Evolutionary conservation across 2,329 filamentous ascomycete genomes (phyloP).

Genomic region (Aspergillus versicolor): DNA sequence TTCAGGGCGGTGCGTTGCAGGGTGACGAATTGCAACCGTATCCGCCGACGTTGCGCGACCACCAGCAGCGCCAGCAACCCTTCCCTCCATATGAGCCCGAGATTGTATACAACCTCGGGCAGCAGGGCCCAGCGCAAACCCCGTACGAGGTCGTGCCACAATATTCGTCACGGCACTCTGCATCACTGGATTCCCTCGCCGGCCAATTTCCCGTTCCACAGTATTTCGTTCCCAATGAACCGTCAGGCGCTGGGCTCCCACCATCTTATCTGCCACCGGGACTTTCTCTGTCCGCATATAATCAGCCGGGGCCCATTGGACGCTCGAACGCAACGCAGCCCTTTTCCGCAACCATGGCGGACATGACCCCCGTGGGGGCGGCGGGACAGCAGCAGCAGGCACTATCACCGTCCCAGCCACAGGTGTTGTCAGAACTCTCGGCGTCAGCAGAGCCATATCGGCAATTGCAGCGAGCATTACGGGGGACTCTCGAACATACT

Average conservation of each 20-base stretch:
- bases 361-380: constrained; percentile 40
- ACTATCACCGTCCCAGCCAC: constrained; percentile 28
- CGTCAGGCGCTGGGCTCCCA: constrained; percentile 61
- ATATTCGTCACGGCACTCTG: constrained; percentile 73
- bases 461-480: constrained; percentile 56
- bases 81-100: constrained; percentile 59
- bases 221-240: constrained; percentile 69
- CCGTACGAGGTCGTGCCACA: constrained; percentile 73
- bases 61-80: constrained; percentile 50
- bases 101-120: constrained; percentile 78
- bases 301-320: constrained; percentile 60
- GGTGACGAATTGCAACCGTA: constrained; percentile 59
- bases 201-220: constrained; percentile 67
- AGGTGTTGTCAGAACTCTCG: constrained; percentile 45
- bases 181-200: constrained; percentile 74
- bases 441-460: constrained; percentile 68
- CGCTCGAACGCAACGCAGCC: constrained; percentile 51
- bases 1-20: constrained; percentile 47
- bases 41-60: constrained; percentile 62
- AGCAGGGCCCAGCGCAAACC: constrained; percentile 59
- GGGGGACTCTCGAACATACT: constrained; percentile 70
- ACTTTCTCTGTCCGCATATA: constrained; percentile 57
- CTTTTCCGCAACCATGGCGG: constrained; percentile 55
- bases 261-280: constrained; percentile 66
- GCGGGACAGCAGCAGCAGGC: constrained; percentile 38